Evolutionary conservation across 371 early-diverging fungal species (phyloP).

Genomic region (Mucor plumbeus): DNA sequence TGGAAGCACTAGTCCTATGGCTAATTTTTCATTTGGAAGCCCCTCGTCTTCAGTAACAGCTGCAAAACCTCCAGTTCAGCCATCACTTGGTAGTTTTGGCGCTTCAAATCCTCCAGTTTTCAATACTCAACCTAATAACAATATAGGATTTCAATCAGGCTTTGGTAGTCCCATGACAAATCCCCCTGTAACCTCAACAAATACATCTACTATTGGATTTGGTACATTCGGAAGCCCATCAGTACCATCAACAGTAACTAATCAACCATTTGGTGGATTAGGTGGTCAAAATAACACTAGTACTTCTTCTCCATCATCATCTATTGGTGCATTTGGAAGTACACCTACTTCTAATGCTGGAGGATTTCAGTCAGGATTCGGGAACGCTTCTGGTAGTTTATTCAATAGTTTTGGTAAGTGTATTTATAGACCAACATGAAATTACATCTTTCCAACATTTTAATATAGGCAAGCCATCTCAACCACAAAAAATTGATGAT

Average conservation of each 20-base stretch:
- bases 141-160: neutral
- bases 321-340: neutral
- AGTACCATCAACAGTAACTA: neutral
- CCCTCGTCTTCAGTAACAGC: constrained; percentile 10
- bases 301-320: no score
- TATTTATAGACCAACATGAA: neutral
- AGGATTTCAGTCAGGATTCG: neutral
- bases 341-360: constrained; percentile 7
- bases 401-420: constrained; percentile 6
- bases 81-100: constrained; percentile 13
- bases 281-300: neutral
- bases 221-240: constrained; percentile 11
- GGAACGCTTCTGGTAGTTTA: neutral
- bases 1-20: constrained; percentile 12
- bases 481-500: neutral
- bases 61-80: neutral
- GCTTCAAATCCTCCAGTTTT: neutral
- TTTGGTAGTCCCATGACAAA: neutral
- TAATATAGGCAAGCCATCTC: neutral
- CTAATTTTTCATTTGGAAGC: constrained; percentile 15
- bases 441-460: neutral
- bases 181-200: neutral
- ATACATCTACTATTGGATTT: constrained; percentile 2
- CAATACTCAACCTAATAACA: neutral
- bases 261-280: constrained; percentile 10